A percentile compares a stretch with the other conserved stretches of the same genome.
These are phyloP conservation scores for Paramecium octaurelia DNA, from an alignment of 73 alveolate species.

Conservation along the genomic window DNA sequence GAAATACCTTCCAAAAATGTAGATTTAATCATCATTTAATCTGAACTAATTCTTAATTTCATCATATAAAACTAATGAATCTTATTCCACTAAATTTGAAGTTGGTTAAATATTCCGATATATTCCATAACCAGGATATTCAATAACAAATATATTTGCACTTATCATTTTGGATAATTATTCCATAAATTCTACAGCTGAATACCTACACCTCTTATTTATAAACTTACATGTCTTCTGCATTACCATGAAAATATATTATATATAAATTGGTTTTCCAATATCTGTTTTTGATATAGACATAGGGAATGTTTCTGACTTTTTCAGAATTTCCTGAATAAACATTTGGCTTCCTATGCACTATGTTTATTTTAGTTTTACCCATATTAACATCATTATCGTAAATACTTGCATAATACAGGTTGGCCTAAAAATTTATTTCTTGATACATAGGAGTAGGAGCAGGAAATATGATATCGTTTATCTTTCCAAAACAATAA, in stretches of 20 bases:
- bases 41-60: not conserved
- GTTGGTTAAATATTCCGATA: not conserved
- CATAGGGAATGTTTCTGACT: not conserved
- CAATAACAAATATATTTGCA: not conserved
- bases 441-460: not conserved
- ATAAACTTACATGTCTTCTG: not conserved
- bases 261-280: not conserved
- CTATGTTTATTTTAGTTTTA: not conserved
- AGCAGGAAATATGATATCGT: not conserved
- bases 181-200: not conserved
- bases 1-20: conserved; percentile 13
- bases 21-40: not conserved
- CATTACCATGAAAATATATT: not conserved
- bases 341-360: not conserved
- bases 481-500: not conserved
- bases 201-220: not conserved
- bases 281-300: not conserved
- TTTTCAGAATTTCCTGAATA: not conserved
- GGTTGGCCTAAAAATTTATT: not conserved
- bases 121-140: conserved; percentile 47
- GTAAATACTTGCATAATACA: not conserved
- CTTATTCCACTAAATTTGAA: not conserved
- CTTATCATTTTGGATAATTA: not conserved
- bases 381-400: not conserved
- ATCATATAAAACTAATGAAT: not conserved